phyloP scores from a whole-genome alignment of 257 asterid genomes.

The Ajuga chamaepitys region DNA sequence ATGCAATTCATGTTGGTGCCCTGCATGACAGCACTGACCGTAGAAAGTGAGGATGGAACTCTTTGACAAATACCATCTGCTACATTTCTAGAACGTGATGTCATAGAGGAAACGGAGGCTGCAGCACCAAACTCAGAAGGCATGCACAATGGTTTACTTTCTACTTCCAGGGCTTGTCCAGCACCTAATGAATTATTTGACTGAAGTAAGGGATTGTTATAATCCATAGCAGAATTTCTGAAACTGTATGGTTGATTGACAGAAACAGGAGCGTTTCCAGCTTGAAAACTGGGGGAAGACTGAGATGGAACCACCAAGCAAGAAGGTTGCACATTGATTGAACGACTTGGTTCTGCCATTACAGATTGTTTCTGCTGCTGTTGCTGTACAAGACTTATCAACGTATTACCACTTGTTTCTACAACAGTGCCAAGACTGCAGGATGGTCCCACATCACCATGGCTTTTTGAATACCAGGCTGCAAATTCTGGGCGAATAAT shows the following conservation, averaged over 20 bases:
- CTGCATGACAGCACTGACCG: conserved; percentile 24
- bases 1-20: conserved; percentile 20
- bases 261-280: conserved; percentile 34
- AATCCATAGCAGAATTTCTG: conserved; percentile 31
- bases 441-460: conserved; percentile 24
- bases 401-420: conserved; percentile 31
- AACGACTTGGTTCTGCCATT: conserved; percentile 28
- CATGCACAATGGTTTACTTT: conserved; percentile 24
- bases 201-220: conserved; percentile 26
- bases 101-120: conserved; percentile 32
- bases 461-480: conserved; percentile 41
- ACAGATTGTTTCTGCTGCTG: conserved; percentile 40
- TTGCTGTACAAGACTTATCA: conserved; percentile 37
- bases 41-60: conserved; percentile 30
- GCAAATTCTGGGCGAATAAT: conserved; percentile 33
- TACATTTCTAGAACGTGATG: conserved; percentile 30
- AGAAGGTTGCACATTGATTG: conserved; percentile 67
- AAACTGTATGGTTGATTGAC: conserved; percentile 29
- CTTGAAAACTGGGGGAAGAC: conserved; percentile 41
- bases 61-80: conserved; percentile 28
- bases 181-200: conserved; percentile 35
- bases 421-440: conserved; percentile 25
- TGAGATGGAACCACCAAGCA: conserved; percentile 71
- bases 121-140: conserved; percentile 30
- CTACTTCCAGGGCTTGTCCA: conserved; percentile 31